Conservation (phyloP, 1,284 basidiomycete genomes). For the Papiliotrema fonsecae region DNA sequence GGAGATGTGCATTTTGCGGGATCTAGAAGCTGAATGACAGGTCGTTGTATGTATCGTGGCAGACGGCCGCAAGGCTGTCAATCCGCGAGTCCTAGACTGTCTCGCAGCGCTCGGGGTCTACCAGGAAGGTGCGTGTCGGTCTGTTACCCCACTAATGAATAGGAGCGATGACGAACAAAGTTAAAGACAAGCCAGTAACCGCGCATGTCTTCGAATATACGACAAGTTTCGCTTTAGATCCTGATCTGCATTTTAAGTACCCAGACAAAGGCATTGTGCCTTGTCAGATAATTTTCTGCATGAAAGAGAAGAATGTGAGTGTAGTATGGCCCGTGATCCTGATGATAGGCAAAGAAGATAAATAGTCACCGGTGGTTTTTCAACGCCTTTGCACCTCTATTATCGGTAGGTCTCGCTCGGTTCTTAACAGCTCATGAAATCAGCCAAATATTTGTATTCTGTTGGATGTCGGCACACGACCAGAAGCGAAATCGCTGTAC, state of each 20-base stretch:
- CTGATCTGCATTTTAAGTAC: conserved; percentile 86
- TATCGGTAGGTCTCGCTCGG: conserved; percentile 19
- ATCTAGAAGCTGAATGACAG: conserved; percentile 48
- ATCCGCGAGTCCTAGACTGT: conserved; percentile 90
- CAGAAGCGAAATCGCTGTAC: conserved; percentile 73
- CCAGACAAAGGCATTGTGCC: conserved; percentile 90
- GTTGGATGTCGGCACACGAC: conserved; percentile 89
- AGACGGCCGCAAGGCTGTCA: conserved; percentile 86
- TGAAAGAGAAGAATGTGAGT: conserved; percentile 86
- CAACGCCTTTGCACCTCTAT: conserved; percentile 65
- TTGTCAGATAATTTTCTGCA: conserved; percentile 76
- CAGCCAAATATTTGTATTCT: conserved; percentile 57
- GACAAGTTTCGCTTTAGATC: conserved; percentile 80
- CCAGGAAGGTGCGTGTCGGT: conserved; percentile 48
- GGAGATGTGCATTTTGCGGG: no score
- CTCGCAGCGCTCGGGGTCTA: conserved; percentile 56
- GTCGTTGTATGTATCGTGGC: conserved; percentile 94
- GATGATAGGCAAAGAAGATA: conserved; percentile 77
- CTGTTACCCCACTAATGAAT: conserved; percentile 1
- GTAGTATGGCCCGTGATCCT: neutral
- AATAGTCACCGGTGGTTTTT: conserved; percentile 96
- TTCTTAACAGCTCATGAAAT: neutral
- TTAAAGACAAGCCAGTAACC: conserved; percentile 81
- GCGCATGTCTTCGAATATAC: conserved; percentile 92
- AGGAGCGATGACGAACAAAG: conserved; percentile 80